phyloP scores from a whole-genome alignment of 1,139 yeast genomes.

The Kodamaea fungicola region DNA sequence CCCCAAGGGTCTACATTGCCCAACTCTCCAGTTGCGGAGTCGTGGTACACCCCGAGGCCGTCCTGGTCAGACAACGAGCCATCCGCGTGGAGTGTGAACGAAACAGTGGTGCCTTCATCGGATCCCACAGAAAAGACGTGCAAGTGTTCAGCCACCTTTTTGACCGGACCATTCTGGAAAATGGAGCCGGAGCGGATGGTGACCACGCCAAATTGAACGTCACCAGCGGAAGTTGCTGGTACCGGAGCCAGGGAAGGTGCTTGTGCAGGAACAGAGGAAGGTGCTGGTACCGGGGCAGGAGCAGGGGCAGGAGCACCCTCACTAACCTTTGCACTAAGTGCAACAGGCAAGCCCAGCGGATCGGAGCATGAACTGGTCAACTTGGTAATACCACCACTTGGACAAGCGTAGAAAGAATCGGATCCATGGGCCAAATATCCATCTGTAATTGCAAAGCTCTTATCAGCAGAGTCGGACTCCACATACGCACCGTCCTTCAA shows the following conservation, averaged over 20 bases:
- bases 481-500: slow-evolving; percentile 3
- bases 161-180: slow-evolving; percentile 20
- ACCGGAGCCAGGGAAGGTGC: neutral
- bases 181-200: slow-evolving; percentile 19
- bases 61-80: slow-evolving; percentile 26
- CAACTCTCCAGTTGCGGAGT: slow-evolving; percentile 24
- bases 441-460: slow-evolving; percentile 7
- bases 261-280: slow-evolving; percentile 1
- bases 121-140: slow-evolving; percentile 32
- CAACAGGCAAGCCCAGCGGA: neutral
- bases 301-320: neutral
- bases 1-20: slow-evolving; percentile 29
- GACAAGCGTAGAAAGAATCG: slow-evolving; percentile 8
- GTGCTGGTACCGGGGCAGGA: slow-evolving; percentile 1
- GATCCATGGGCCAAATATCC: slow-evolving; percentile 8
- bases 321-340: neutral
- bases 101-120: slow-evolving; percentile 19
- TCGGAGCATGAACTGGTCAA: slow-evolving; percentile 7
- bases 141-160: slow-evolving; percentile 24
- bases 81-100: slow-evolving; percentile 20
- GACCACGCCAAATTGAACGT: slow-evolving; percentile 13
- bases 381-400: slow-evolving; percentile 3
- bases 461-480: slow-evolving; percentile 3
- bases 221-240: slow-evolving; percentile 3
- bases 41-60: slow-evolving; percentile 22